Conservation (phyloP, 305 asterid species). For the Stenogyne calaminthoides region DNA sequence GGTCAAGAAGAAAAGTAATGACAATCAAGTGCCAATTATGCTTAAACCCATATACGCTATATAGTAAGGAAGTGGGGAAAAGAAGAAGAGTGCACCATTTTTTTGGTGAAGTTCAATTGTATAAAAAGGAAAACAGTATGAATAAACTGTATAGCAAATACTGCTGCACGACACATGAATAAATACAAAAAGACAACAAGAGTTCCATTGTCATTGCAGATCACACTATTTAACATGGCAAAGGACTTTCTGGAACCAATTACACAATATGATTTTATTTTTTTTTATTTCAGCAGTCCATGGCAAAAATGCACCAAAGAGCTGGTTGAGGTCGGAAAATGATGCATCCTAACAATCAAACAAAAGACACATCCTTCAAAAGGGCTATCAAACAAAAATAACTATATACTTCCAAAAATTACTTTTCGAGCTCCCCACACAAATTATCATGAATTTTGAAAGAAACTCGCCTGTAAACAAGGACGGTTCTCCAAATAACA, state of each 20-base stretch:
- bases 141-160: background rate
- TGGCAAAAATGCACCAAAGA: conserved; percentile 8
- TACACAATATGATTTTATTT: background rate
- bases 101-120: background rate
- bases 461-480: background rate
- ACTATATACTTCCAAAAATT: background rate
- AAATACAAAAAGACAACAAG: background rate
- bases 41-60: background rate
- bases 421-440: background rate
- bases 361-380: background rate
- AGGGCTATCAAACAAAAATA: background rate
- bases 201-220: background rate
- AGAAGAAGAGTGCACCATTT: background rate
- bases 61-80: background rate
- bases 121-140: background rate
- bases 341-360: background rate
- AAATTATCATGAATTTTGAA: background rate
- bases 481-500: conserved; percentile 10
- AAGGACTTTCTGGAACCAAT: background rate
- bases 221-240: background rate
- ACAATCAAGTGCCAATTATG: conserved; percentile 11
- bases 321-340: background rate
- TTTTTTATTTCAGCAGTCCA: conserved; percentile 4
- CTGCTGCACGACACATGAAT: background rate
- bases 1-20: conserved; percentile 24